Evolutionary conservation across 1,284 basidiomycete genomes (phyloP), one percentile per base, ranked within the genome.

Genomic region (Phellopilus nigrolimitatus): DNA sequence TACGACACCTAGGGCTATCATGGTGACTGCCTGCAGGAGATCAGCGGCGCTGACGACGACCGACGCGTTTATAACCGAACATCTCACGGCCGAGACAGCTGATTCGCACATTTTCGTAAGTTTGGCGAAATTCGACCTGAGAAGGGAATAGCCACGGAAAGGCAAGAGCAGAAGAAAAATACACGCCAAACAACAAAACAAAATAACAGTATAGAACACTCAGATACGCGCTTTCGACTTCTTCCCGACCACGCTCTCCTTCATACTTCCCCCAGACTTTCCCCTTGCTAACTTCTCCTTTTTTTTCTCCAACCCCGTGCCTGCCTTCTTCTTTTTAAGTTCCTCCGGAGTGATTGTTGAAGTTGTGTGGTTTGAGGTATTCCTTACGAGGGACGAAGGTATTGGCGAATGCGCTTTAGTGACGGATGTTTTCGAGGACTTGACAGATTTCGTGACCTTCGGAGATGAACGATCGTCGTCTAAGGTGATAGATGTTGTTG

Each of bases 231-330:
- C 22, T 17, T 40, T 53, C 19, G 39, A 22, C 21, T 36, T 59
- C 38, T 59, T 59, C 41, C 81, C 80, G 30, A 82, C 61, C 41
- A 85, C 54, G 30, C 60, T 67, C 57, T 73, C 71, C 68, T 84
- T 84, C 37, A 72, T 73, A 53, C 73, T 78, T 65, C 74, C 78
- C 41, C 68, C 65, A 8, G 64, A 66, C 57, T 65, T 71, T 39
- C 66, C 61, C 53, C 70, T 73, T 25, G 71, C 59, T 3, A 78
- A 60, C 61, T 78, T 79, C 48, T 69, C 74, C 65, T 84, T 84
- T 67, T 84, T 86, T 69, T 74, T 81, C 64, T 78, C 77, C 6
- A 72, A 71, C 36, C 68, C 65, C 27, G 62, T 65, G 2, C 60
- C 63, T 21, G 62, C 66, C 48, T 71, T 70, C 64, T 82, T 83